Conservation (phyloP, 441 rosid genomes). For the Raphanus hybrid region DNA sequence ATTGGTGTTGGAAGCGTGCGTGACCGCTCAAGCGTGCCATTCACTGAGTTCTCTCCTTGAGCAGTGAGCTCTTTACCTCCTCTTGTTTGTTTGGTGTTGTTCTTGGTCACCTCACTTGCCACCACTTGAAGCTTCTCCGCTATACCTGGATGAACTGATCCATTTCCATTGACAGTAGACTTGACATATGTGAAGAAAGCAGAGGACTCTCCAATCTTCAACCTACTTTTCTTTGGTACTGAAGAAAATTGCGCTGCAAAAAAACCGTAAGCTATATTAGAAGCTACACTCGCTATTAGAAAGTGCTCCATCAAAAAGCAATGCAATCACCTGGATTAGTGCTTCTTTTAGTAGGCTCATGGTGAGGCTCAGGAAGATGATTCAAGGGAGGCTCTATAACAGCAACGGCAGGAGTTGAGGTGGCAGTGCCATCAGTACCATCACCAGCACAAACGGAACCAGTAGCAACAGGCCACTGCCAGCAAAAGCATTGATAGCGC, state of each 20-base stretch:
- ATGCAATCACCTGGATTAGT: conserved; percentile 63
- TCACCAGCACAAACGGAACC: conserved; percentile 39
- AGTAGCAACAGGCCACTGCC: conserved; percentile 51
- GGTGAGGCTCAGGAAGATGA: conserved; percentile 47
- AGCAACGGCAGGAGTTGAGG: conserved; percentile 39
- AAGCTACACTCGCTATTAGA: conserved; percentile 2
- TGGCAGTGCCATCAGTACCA: conserved; percentile 39
- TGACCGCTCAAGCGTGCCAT: conserved; percentile 65
- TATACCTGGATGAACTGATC: conserved; percentile 42
- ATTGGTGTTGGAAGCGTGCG: conserved; percentile 61
- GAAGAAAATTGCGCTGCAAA: conserved; percentile 66
- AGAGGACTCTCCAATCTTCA: conserved; percentile 90
- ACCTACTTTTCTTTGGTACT: conserved; percentile 79
- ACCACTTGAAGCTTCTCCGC: conserved; percentile 52
- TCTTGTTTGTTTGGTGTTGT: conserved; percentile 48
- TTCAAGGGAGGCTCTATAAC: conserved; percentile 44
- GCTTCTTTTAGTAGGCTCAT: conserved; percentile 62
- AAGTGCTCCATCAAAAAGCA: not conserved
- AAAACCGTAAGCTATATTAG: not conserved
- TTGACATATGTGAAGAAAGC: conserved; percentile 94
- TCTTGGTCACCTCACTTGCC: conserved; percentile 44
- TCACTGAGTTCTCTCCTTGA: conserved; percentile 70
- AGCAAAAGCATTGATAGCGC: conserved; percentile 30
- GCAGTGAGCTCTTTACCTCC: conserved; percentile 48
- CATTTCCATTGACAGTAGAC: conserved; percentile 54